Evolutionary conservation across 2,329 filamentous ascomycete genomes (phyloP).

Genomic region (Aspergillus fumigatus): DNA sequence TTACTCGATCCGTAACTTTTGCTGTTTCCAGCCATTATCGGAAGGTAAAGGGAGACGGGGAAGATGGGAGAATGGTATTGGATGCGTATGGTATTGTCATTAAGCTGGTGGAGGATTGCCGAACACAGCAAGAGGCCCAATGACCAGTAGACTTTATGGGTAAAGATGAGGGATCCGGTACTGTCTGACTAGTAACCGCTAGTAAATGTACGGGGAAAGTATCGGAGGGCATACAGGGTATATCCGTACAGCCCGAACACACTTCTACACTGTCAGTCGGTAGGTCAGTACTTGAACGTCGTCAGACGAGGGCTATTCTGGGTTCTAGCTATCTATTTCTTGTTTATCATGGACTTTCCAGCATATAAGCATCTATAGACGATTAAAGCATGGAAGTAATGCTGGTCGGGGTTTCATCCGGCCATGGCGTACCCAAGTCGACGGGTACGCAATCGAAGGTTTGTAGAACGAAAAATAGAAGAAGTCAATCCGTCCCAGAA

Average conservation of each 20-base stretch:
- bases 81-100: not conserved
- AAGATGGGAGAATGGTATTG: not conserved
- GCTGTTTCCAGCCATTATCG: not conserved
- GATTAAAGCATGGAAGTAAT: not conserved
- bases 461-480: constrained; percentile 21
- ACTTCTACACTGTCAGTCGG: no score
- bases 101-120: not conserved
- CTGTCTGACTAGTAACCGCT: not conserved
- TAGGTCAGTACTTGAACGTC: no score
- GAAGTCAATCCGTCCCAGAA: constrained; percentile 18
- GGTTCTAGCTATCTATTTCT: not conserved
- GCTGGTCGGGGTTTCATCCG: no score
- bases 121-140: constrained; percentile 10
- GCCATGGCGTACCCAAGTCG: constrained; percentile 9
- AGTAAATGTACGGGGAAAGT: not conserved
- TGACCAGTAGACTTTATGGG: constrained; percentile 3
- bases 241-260: no score
- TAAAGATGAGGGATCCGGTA: not conserved
- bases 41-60: not conserved
- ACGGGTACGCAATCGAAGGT: constrained; percentile 19
- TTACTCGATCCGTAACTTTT: not conserved
- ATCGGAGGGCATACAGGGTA: not conserved
- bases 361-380: not conserved
- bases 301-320: not conserved
- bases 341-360: not conserved